Evolutionary conservation across 2,329 filamentous ascomycete species (phyloP), one percentile per base, ranked within the genome.

Genomic region (Talaromyces islandicus): DNA sequence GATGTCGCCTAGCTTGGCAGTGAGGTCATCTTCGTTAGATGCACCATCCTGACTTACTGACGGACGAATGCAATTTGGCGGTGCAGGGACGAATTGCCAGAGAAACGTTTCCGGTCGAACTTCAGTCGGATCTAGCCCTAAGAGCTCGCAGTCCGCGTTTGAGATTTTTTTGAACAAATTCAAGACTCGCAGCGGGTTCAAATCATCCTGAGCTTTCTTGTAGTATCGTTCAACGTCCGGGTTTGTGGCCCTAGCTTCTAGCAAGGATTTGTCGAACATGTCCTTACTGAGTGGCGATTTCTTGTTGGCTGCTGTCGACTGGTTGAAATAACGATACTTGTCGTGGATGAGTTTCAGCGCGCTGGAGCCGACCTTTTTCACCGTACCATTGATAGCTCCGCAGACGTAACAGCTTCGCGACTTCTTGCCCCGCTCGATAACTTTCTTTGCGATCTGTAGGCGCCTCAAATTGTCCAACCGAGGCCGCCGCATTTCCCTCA

Each of bases 1-100:
- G 65, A 99, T 97, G 71, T 99, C 93, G 30, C 92, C 90, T n/a
- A 99, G 84, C 73, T 97, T 97, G 57, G 93, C 92, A 0, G 94
- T 99, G 63, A 99, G 84, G 69, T 99, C 94, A 70, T 99, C 94
- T 74, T 99, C 94, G 21, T 91, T 99, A 65, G 91, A 97, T 3
- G 92, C 90, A 62, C 86, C 90, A 64, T 97, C 94, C 73, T 97
- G 94, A 30, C 89, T 89, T 19, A 99, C 94, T 0, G 92, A 97
- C 0, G 94, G 94, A 61, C 94, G 85, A 68, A 99, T 96, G 66
- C 91, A 95, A 6, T 97, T 90, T 0, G 94, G 94, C 1, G 94
- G 93, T 0, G 93, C 93, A 0, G 94, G 94, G 38, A 99, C 83
- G 69, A 92, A 96, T 71, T 96, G 92, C 94, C 94, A 99, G 51